Evolutionary conservation across 2,329 filamentous ascomycete species (phyloP), one percentile per base, ranked within the genome.

Genomic region (Fusarium sarcochroum): DNA sequence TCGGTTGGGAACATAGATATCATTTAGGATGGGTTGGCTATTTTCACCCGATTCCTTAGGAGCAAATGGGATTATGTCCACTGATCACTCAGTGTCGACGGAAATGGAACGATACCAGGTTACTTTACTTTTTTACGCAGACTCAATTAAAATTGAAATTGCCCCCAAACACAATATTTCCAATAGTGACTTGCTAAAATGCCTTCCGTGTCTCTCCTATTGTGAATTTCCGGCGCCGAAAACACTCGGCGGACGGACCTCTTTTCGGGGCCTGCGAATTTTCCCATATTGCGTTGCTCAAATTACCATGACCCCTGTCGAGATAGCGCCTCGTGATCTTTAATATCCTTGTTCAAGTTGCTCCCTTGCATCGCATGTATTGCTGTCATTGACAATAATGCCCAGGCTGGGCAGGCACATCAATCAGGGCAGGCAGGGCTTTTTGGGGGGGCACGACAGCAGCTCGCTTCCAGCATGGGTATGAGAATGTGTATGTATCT

Each of bases 1-100:
- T 66, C 65, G 70, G 70, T 67, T 70, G 72, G 72, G 72, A 74
- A 72, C 61, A 74, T 74, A 74, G 72, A 73, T 56, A 70, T 73
- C 58, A 71, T 70, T 68, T 68, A 54, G 71, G 70, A 69, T 58
- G 65, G 62, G 60, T 55, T 67, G 51, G 48, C 27, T 53, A 35
- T 60, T 60, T 64, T 42, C 57, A 57, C 48, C 40, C 58, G 38
- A 62, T 52, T 69, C 50, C 49, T 53, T 32, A 58, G 56, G 65
- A 66, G 63, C 64, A 69, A 66, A 56, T 63, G 63, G 70, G 64
- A 73, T 69, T 65, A 73, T 64, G 70, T 74, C 72, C 70, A 68
- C 72, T 74, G 72, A 73, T 62, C 62, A 72, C 54, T 73, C 70
- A 73, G 72, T 74, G 72, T 71, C 15, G 72, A 74, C 64, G 70